Conservation (phyloP, 306 rosid genomes). For the Pachyrhizus erosus region DNA sequence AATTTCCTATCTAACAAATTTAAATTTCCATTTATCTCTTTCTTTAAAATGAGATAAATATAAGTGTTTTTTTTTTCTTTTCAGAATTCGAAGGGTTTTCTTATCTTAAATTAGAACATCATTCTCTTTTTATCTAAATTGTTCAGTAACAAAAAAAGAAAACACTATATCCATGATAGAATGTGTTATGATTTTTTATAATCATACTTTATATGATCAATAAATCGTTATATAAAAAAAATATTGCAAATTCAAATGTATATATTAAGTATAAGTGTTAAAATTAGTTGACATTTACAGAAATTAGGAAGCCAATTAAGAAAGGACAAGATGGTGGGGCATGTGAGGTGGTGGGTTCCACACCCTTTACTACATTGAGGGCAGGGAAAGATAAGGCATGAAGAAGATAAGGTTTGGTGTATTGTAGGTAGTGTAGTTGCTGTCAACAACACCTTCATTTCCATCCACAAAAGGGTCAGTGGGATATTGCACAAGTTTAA, state of each 20-base stretch:
- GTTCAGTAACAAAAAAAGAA: too few relatives aligned
- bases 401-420: constrained; percentile 27
- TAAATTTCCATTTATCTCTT: too few relatives aligned
- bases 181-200: too few relatives aligned
- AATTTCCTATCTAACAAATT: too few relatives aligned
- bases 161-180: too few relatives aligned
- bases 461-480: constrained; percentile 16
- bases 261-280: too few relatives aligned
- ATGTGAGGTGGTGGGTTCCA: constrained; percentile 17
- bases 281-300: background rate
- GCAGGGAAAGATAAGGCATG: constrained; percentile 14
- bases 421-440: background rate
- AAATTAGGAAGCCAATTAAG: background rate
- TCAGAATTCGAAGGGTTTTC: too few relatives aligned
- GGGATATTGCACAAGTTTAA: background rate
- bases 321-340: background rate
- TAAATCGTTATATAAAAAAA: background rate
- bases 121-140: too few relatives aligned
- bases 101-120: too few relatives aligned
- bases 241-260: background rate
- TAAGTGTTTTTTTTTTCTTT: too few relatives aligned
- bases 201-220: background rate
- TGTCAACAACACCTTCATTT: constrained; percentile 26
- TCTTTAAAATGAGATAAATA: too few relatives aligned
- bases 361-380: background rate